Evolutionary conservation across 1,284 basidiomycete species (phyloP).

Genomic region (Tilletia caries): DNA sequence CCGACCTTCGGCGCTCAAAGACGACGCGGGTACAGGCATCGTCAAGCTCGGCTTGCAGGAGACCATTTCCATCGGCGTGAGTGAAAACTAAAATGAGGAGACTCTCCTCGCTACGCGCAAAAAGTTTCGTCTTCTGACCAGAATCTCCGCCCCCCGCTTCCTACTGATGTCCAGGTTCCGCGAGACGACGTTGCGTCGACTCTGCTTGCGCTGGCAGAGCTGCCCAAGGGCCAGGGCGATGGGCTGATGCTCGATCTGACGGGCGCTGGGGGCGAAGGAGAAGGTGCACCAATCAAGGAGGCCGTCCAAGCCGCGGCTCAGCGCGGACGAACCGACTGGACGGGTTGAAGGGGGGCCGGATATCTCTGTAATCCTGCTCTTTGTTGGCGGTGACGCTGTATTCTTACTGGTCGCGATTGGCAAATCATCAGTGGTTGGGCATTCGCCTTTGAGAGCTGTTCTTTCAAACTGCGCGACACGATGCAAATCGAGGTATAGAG

Average conservation of each 20-base stretch:
- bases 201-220: conserved; percentile 61
- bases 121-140: conserved; percentile 30
- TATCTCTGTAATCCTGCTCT: neutral
- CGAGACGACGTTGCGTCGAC: conserved; percentile 66
- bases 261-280: conserved; percentile 60
- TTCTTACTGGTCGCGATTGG: too few relatives aligned
- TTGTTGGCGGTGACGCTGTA: too few relatives aligned
- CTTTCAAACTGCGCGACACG: too few relatives aligned
- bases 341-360: conserved; percentile 20
- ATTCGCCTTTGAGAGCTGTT: too few relatives aligned
- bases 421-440: too few relatives aligned
- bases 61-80: conserved; percentile 22
- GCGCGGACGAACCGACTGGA: conserved; percentile 59
- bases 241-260: conserved; percentile 67
- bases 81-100: too few relatives aligned
- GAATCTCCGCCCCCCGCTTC: neutral
- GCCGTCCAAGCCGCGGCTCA: conserved; percentile 54
- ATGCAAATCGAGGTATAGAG: too few relatives aligned
- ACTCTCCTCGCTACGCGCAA: neutral
- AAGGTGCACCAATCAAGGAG: conserved; percentile 60
- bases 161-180: conserved; percentile 30
- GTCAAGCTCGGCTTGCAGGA: conserved; percentile 31
- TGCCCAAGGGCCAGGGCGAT: conserved; percentile 60
- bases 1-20: conserved; percentile 64
- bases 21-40: conserved; percentile 54